Evolutionary conservation across 2,329 filamentous ascomycete species (phyloP), one percentile per base, ranked within the genome.

Genomic region (Didymella sp.): DNA sequence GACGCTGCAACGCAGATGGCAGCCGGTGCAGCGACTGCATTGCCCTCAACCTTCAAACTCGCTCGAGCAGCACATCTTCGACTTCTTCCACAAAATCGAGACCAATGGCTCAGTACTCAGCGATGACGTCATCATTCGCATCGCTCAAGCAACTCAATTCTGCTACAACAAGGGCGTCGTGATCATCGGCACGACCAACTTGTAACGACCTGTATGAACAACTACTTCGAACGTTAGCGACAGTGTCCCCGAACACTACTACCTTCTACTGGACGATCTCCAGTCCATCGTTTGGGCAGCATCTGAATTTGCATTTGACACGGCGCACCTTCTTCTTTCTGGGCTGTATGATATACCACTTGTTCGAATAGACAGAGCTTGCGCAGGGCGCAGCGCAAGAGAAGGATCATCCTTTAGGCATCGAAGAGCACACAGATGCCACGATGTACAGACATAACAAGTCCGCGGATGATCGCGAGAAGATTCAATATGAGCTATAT

Each of bases 111-210:
- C 62, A 72, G 38, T 77, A 78, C 61, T 77, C 76, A 24, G 75
- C 76, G 19, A 67, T 78, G 73, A 77, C 75, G 13, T 72, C 60
- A 46, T 76, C 75, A 1, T 78, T 78, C 54, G 76, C 75, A 27
- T 77, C 76, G 38, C 74, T 78, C 24, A 72, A 71, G 21, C 69
- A 73, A 58, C 55, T 67, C 50, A 64, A 60, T 25, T 58, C 63
- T 13, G 28, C 58, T 17, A 54, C 63, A 40, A 64, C 65, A 56
- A 66, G 64, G 49, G 60, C 62, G n/a, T 66, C 63, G 61, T 73
- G 68, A 53, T 45, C 45, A 50, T 38, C 38, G 35, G 47, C 19
- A 15, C 22, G 42, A 30, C 47, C n/a, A 22, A 33, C 15, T 40
- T 35, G 51, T 33, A 53, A 58, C 50, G 47, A 50, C 25, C 27